Conservation (phyloP, 2,329 filamentous ascomycete species). For the Beauveria bassiana region DNA sequence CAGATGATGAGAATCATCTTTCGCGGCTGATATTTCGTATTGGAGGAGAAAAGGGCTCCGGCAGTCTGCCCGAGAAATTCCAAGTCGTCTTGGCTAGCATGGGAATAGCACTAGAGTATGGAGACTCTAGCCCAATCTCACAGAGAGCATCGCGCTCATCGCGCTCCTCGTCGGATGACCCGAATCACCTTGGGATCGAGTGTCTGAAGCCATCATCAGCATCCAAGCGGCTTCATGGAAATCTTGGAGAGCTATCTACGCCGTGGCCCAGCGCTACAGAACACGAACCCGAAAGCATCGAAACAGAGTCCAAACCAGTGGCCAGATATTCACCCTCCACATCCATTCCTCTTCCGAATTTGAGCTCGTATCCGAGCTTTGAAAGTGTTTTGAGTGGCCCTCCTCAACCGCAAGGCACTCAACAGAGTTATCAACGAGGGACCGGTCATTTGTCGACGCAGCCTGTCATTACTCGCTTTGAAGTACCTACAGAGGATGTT, state of each 20-base stretch:
- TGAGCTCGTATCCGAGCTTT: not conserved
- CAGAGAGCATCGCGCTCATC: not conserved
- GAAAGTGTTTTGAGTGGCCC: no score
- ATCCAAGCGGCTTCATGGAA: not conserved
- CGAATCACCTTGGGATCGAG: not conserved
- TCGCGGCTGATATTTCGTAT: conserved; percentile 74
- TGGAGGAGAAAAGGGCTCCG: conserved; percentile 53
- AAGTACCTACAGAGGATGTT: not conserved
- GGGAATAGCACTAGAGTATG: conserved; percentile 64
- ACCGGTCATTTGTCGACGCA: not conserved
- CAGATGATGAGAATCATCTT: conserved; percentile 67
- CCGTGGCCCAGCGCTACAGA: not conserved
- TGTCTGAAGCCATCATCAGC: not conserved
- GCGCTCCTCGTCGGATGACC: not conserved
- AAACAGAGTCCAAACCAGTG: not conserved
- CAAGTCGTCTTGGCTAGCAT: conserved; percentile 58
- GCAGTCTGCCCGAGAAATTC: conserved; percentile 61
- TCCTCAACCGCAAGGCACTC: not conserved
- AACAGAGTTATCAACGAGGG: not conserved
- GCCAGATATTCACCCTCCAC: not conserved
- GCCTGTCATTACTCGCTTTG: not conserved
- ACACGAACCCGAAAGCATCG: not conserved
- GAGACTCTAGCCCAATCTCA: conserved; percentile 25
- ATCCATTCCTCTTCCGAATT: not conserved
- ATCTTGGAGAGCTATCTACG: not conserved